Conservation (phyloP, 257 asterid genomes). For the Echites panduratus region DNA sequence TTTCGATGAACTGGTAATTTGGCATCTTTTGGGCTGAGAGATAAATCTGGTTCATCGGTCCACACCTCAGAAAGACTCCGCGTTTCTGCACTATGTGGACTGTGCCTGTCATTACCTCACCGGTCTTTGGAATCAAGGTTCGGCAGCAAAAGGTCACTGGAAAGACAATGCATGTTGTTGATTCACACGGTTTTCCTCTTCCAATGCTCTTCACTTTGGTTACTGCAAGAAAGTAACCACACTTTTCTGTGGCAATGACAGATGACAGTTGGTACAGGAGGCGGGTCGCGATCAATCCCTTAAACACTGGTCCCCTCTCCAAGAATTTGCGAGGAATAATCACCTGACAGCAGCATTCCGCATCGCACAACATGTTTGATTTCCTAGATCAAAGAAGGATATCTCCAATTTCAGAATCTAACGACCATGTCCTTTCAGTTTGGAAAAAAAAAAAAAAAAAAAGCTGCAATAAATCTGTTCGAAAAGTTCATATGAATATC, state of each 20-base stretch:
- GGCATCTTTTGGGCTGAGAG: constrained; percentile 51
- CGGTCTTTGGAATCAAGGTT: constrained; percentile 49
- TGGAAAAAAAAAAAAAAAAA: not conserved
- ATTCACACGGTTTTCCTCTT: constrained; percentile 24
- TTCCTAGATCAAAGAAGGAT: constrained; percentile 13
- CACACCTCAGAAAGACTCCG: constrained; percentile 67
- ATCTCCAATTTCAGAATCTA: constrained; percentile 2
- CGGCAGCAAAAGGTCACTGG: constrained; percentile 50
- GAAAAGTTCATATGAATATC: not conserved
- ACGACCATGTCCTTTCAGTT: not conserved
- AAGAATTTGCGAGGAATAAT: constrained; percentile 31
- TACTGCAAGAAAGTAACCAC: constrained; percentile 61
- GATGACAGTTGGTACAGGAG: constrained; percentile 37
- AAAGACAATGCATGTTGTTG: constrained; percentile 22
- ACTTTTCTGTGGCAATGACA: constrained; percentile 30
- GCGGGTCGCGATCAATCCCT: constrained; percentile 32
- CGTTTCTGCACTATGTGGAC: constrained; percentile 26
- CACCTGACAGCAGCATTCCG: constrained; percentile 25
- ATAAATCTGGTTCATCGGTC: constrained; percentile 63
- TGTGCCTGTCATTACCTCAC: constrained; percentile 58
- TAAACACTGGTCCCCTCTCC: constrained; percentile 21
- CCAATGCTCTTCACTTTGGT: constrained; percentile 58
- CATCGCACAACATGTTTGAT: constrained; percentile 41
- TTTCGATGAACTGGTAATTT: constrained; percentile 31
- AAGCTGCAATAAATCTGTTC: not conserved